Conservation (phyloP, 2,329 filamentous ascomycete genomes). For the Alternaria sp. region DNA sequence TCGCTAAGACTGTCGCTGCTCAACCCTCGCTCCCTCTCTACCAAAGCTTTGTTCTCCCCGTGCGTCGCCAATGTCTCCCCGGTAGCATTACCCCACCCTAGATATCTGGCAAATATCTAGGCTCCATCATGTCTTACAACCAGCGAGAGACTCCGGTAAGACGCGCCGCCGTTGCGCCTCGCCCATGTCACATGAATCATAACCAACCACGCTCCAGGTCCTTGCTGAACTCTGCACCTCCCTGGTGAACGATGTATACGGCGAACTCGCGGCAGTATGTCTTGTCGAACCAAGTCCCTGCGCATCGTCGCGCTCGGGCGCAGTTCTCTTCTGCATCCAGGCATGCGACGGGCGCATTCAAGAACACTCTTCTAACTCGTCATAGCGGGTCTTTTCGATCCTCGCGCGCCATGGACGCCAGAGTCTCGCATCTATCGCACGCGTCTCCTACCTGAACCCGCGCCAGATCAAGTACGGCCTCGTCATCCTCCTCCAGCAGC, state of each 20-base stretch:
- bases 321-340: background rate
- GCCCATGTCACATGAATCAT: constrained; percentile 41
- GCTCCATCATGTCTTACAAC: constrained; percentile 41
- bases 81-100: constrained; percentile 35
- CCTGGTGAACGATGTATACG: constrained; percentile 86
- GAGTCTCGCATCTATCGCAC: constrained; percentile 70
- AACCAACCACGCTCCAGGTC: constrained; percentile 65
- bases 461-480: constrained; percentile 82
- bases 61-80: constrained; percentile 37
- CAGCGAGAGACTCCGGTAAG: constrained; percentile 48
- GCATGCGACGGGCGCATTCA: constrained; percentile 14
- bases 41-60: background rate
- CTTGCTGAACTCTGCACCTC: constrained; percentile 87
- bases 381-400: constrained; percentile 80
- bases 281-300: background rate
- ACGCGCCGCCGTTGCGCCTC: constrained; percentile 13
- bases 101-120: constrained; percentile 47
- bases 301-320: background rate
- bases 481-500: constrained; percentile 85
- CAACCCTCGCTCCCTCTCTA: background rate
- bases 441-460: constrained; percentile 74
- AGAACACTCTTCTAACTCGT: constrained; percentile 16
- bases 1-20: background rate
- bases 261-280: constrained; percentile 85
- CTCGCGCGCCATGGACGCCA: constrained; percentile 82